phyloP scores from a whole-genome alignment of 805 yeast genomes.

The Scheffersomyces coipomensis region DNA sequence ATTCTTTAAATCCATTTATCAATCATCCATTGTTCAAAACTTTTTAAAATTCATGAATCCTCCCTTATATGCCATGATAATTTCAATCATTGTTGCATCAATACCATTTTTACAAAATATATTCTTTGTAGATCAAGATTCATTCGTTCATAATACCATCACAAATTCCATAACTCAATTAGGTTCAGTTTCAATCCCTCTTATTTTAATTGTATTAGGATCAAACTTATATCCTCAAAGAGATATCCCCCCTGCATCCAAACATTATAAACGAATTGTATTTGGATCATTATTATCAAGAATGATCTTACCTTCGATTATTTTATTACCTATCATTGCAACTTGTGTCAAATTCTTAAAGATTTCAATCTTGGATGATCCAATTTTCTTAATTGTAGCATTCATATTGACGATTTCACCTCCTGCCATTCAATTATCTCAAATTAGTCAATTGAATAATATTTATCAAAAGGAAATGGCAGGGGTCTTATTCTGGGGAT shows the following conservation, averaged over 20 bases:
- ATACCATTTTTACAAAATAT: slow-evolving; percentile 54
- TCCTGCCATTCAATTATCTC: slow-evolving; percentile 81
- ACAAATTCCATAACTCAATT: slow-evolving; percentile 62
- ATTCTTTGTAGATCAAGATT: slow-evolving; percentile 51
- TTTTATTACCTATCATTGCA: slow-evolving; percentile 67
- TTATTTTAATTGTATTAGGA: slow-evolving; percentile 73
- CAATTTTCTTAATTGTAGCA: slow-evolving; percentile 74
- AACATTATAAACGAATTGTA: slow-evolving; percentile 60
- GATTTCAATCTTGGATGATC: slow-evolving; percentile 73
- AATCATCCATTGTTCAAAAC: not conserved
- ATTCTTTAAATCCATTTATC: not conserved
- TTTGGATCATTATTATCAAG: slow-evolving; percentile 70
- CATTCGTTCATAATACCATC: slow-evolving; percentile 66
- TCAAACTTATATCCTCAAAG: slow-evolving; percentile 71
- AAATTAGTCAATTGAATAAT: slow-evolving; percentile 74
- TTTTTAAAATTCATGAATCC: slow-evolving; percentile 60
- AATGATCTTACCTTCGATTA: slow-evolving; percentile 73
- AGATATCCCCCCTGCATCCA: slow-evolving; percentile 66
- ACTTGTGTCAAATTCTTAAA: slow-evolving; percentile 60
- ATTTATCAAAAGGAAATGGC: slow-evolving; percentile 81
- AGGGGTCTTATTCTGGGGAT: slow-evolving; percentile 80
- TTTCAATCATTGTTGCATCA: slow-evolving; percentile 68
- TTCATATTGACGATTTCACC: slow-evolving; percentile 76
- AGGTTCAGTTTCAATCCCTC: slow-evolving; percentile 75
- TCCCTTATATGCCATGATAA: slow-evolving; percentile 76